Conservation (phyloP, 108 stramenopile genomes). For the Nannochloropsis oceanica region DNA sequence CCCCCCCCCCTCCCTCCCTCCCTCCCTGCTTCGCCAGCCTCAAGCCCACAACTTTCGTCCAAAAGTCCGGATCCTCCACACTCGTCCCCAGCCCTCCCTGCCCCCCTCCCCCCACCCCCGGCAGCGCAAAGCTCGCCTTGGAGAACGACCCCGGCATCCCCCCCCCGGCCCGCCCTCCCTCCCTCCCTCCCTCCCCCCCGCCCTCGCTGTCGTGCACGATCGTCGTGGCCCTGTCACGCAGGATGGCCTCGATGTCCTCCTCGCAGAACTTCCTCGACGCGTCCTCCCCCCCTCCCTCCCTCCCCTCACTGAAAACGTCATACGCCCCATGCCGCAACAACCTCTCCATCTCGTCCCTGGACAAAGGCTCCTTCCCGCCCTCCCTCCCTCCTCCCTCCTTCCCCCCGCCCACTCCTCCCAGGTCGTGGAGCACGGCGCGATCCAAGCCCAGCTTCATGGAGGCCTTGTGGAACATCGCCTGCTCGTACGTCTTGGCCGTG, state of each 20-base stretch:
- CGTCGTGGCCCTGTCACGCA: neutral
- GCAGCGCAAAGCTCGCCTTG: constrained; percentile 70
- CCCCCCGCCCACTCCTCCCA: constrained; percentile 9
- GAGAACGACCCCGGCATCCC: constrained; percentile 41
- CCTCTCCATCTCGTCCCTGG: constrained; percentile 1
- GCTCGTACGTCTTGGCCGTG: constrained; percentile 13
- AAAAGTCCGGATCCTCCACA: constrained; percentile 86
- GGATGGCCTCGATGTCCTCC: neutral
- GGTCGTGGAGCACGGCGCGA: constrained; percentile 20
- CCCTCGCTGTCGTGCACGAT: neutral
- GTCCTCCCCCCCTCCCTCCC: neutral
- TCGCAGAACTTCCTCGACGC: constrained; percentile 1
- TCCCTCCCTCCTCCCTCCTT: neutral
- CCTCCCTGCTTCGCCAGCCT: neutral
- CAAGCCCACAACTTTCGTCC: constrained; percentile 49
- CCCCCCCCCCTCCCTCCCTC: neutral
- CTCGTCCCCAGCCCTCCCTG: constrained; percentile 45
- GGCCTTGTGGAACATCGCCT: constrained; percentile 8
- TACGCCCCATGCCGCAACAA: constrained; percentile 19
- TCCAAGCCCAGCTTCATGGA: constrained; percentile 15
- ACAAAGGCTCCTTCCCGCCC: neutral
- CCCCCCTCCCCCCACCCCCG: constrained; percentile 37
- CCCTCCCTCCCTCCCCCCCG: neutral
- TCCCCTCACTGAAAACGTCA: constrained; percentile 7
- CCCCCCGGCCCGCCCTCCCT: neutral